phyloP scores from a whole-genome alignment of 176 grass and related monocot species.

The Paspalum vaginatum region DNA sequence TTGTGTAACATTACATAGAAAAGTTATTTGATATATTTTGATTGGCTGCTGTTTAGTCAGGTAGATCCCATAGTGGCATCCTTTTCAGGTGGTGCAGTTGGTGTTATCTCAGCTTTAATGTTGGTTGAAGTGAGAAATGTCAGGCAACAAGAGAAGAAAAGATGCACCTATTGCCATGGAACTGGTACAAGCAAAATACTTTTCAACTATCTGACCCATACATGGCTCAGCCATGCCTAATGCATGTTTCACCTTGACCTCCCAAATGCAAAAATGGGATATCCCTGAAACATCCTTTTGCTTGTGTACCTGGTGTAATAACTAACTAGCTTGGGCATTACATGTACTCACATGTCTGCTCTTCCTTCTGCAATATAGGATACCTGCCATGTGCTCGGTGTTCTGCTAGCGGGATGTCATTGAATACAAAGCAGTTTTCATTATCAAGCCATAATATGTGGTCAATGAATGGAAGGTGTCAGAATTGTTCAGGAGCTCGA shows the following conservation, averaged over 20 bases:
- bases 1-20: slow-evolving; percentile 25
- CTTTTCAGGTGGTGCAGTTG: slow-evolving; percentile 86
- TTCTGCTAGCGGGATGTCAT: slow-evolving; percentile 60
- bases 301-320: neutral
- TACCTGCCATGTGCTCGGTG: slow-evolving; percentile 84
- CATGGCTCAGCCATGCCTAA: neutral
- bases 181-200: slow-evolving; percentile 60
- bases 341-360: slow-evolving; percentile 16
- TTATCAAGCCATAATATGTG: slow-evolving; percentile 39
- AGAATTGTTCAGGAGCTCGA: slow-evolving; percentile 83
- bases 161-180: slow-evolving; percentile 90
- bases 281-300: neutral
- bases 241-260: slow-evolving; percentile 22
- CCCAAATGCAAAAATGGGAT: slow-evolving; percentile 21
- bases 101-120: slow-evolving; percentile 93
- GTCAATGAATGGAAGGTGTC: slow-evolving; percentile 61
- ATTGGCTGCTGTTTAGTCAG: slow-evolving; percentile 57
- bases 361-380: slow-evolving; percentile 50
- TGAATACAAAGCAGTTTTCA: slow-evolving; percentile 49
- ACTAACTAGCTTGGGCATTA: neutral
- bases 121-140: slow-evolving; percentile 87
- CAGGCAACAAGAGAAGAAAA: slow-evolving; percentile 94
- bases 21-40: slow-evolving; percentile 23
- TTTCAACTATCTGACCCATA: slow-evolving; percentile 18
- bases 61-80: slow-evolving; percentile 96